Evolutionary conservation across 2,329 filamentous ascomycete species (phyloP).

Genomic region (Macroventuria anomochaeta): DNA sequence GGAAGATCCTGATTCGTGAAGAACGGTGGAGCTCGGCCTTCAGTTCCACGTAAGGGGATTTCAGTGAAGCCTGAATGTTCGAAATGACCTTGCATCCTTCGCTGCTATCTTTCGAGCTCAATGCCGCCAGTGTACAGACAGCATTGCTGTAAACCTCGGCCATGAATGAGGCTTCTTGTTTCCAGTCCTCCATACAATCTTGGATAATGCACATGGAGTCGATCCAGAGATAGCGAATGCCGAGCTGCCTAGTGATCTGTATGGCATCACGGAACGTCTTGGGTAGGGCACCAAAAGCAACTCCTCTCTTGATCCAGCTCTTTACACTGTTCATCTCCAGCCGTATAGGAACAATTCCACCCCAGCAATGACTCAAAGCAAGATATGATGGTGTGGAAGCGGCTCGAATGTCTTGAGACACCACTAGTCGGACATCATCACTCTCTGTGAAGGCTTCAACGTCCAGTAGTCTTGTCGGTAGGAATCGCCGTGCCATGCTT

Average conservation of each 20-base stretch:
- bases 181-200: slow-evolving; percentile 4
- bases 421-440: not conserved
- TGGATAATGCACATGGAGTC: slow-evolving; percentile 20
- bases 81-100: not conserved
- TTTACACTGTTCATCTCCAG: too few relatives aligned
- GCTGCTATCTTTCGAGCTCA: not conserved
- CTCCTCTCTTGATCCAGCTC: not conserved
- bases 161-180: slow-evolving; percentile 7
- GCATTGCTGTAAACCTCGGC: slow-evolving; percentile 6
- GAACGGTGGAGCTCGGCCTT: not conserved
- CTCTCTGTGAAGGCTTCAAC: not conserved
- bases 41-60: not conserved
- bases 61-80: not conserved
- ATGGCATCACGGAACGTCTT: slow-evolving; percentile 16
- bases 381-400: not conserved
- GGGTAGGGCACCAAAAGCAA: not conserved
- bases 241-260: not conserved
- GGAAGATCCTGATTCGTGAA: not conserved
- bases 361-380: slow-evolving; percentile 11
- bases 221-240: slow-evolving; percentile 16
- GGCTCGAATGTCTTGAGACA: not conserved
- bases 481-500: too few relatives aligned
- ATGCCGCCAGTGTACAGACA: slow-evolving; percentile 2
- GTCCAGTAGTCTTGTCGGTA: slow-evolving; percentile 4
- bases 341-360: too few relatives aligned